A percentile compares a stretch with the other conserved stretches of the same genome.
These are phyloP conservation scores for Ganoderma lingzhi DNA, from an alignment of 1,284 basidiomycete species.

Conservation along the genomic window DNA sequence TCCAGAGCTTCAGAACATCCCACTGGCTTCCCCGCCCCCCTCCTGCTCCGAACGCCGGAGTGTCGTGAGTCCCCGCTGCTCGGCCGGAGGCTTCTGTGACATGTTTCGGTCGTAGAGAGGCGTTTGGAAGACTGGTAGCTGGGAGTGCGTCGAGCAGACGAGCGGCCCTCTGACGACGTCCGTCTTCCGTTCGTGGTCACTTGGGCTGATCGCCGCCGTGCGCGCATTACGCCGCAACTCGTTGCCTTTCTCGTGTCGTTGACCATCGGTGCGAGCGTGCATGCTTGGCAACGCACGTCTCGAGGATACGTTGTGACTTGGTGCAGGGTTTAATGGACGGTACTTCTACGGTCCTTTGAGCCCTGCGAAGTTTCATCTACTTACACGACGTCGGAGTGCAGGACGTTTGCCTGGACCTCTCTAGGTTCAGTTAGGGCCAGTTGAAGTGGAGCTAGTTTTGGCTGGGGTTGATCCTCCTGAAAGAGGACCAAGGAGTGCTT, in stretches of 20 bases:
- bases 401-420: background rate
- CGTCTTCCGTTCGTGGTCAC: background rate
- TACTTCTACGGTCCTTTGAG: background rate
- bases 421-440: background rate
- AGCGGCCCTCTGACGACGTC: slow-evolving; percentile 1
- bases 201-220: slow-evolving; percentile 13
- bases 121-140: background rate
- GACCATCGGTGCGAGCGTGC: slow-evolving; percentile 1
- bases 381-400: background rate
- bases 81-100: slow-evolving; percentile 17
- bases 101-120: slow-evolving; percentile 13
- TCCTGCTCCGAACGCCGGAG: slow-evolving; percentile 17
- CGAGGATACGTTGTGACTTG: background rate
- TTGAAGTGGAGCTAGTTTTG: background rate
- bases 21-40: slow-evolving; percentile 14
- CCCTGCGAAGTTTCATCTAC: background rate
- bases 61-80: slow-evolving; percentile 17
- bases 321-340: background rate
- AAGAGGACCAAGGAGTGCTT: slow-evolving; percentile 15
- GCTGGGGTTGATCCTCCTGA: background rate
- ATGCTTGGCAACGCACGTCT: slow-evolving; percentile 6
- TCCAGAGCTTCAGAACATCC: slow-evolving; percentile 6
- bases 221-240: slow-evolving; percentile 11
- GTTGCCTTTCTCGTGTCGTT: slow-evolving; percentile 2
- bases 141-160: slow-evolving; percentile 5